A percentile compares a stretch with the other conserved stretches of the same genome.
Conservation (phyloP, 129 eudicot genomes). For the Tagetes patula region DNA sequence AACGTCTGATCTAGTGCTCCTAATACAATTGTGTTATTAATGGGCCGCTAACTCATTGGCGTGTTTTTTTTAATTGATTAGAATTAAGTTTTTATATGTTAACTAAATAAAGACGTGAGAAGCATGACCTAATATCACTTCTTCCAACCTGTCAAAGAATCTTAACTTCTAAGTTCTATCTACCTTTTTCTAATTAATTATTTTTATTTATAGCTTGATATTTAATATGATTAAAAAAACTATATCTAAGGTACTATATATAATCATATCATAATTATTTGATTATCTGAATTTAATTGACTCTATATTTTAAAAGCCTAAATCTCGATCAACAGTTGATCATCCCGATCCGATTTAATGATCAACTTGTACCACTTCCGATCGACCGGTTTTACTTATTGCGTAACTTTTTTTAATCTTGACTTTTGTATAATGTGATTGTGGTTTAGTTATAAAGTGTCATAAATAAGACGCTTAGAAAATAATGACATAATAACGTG, state of each 20-base stretch:
- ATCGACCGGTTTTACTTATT: no score
- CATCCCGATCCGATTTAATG: no score
- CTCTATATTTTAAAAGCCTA: not conserved
- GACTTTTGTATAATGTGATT: not conserved
- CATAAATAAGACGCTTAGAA: no score
- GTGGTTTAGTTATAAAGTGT: no score
- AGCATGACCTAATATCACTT: slow-evolving; percentile 13
- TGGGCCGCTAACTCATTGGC: no score
- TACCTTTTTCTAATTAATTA: not conserved
- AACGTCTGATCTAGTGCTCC: no score
- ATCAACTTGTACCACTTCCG: no score
- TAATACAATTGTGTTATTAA: no score
- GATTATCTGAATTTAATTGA: not conserved
- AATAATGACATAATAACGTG: no score
- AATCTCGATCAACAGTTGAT: no score
- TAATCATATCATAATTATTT: not conserved
- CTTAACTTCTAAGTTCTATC: not conserved
- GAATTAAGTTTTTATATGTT: not conserved
- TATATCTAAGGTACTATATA: not conserved
- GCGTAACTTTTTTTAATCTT: no score
- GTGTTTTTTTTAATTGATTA: no score
- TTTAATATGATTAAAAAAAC: not conserved
- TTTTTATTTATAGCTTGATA: not conserved
- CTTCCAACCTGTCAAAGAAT: slow-evolving; percentile 16
- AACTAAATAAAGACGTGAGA: not conserved